Conservation (phyloP, 116 monocot genomes). For the Posidonia oceanica region DNA sequence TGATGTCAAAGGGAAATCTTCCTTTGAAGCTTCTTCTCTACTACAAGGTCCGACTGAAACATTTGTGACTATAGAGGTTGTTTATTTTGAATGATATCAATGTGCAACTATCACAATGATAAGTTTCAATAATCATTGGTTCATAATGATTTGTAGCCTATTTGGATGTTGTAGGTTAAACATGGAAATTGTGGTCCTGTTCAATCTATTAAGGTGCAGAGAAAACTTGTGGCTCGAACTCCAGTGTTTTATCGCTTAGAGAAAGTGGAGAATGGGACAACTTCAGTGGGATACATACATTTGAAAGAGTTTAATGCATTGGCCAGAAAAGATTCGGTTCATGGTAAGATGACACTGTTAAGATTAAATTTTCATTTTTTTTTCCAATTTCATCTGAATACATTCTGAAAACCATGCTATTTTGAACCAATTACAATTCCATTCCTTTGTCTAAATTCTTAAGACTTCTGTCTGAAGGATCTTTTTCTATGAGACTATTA, state of each 20-base stretch:
- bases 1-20: conserved; percentile 72
- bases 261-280: conserved; percentile 50
- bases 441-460: too few species aligned
- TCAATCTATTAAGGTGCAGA: conserved; percentile 46
- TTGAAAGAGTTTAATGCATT: conserved; percentile 97
- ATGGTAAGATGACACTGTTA: neutral
- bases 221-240: conserved; percentile 71
- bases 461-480: too few species aligned
- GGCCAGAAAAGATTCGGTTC: conserved; percentile 84
- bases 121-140: neutral
- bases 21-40: conserved; percentile 85
- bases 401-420: too few species aligned
- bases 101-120: neutral
- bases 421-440: too few species aligned
- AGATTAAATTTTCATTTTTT: too few species aligned
- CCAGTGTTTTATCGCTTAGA: conserved; percentile 86
- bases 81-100: conserved; percentile 3
- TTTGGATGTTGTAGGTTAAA: conserved; percentile 42
- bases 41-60: conserved; percentile 85
- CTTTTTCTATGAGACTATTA: too few species aligned
- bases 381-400: too few species aligned
- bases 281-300: conserved; percentile 69
- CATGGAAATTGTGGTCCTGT: conserved; percentile 57
- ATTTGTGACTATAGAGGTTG: conserved; percentile 82
- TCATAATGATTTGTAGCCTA: neutral